Percentiles rank a stretch among this genome's conserved stretches.
Conservation (phyloP, 345 rosid genomes). For the Hibiscus mutabilis region DNA sequence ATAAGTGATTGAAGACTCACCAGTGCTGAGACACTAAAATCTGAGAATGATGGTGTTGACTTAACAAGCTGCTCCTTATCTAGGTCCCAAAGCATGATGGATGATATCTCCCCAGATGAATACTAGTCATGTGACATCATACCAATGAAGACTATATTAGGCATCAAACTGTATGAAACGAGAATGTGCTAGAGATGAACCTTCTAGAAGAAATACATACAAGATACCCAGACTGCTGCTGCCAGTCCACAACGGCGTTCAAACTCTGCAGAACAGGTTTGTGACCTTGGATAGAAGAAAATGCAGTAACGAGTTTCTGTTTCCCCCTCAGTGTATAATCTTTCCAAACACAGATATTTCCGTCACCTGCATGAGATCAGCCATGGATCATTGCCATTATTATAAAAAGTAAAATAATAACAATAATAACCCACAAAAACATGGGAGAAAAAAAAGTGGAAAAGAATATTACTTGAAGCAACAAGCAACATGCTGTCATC, state of each 20-base stretch:
- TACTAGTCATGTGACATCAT: slow-evolving; percentile 39
- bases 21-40: slow-evolving; percentile 71
- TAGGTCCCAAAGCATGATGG: slow-evolving; percentile 81
- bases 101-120: slow-evolving; percentile 84
- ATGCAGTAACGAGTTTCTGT: slow-evolving; percentile 90
- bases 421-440: not conserved
- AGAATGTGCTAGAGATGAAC: slow-evolving; percentile 7
- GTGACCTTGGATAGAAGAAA: slow-evolving; percentile 91
- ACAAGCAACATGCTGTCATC: slow-evolving; percentile 90
- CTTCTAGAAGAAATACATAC: slow-evolving; percentile 32
- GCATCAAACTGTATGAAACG: slow-evolving; percentile 1
- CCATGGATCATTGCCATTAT: slow-evolving; percentile 3
- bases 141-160: slow-evolving; percentile 12
- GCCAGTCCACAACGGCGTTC: slow-evolving; percentile 98
- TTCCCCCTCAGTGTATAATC: slow-evolving; percentile 69
- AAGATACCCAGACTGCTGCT: slow-evolving; percentile 96
- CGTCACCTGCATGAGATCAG: slow-evolving; percentile 56
- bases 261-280: slow-evolving; percentile 69
- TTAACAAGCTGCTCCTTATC: slow-evolving; percentile 80
- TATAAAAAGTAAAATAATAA: no score
- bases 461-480: slow-evolving; percentile 65
- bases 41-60: slow-evolving; percentile 61
- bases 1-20: slow-evolving; percentile 34
- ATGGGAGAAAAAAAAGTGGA: slow-evolving; percentile 1
- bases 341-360: slow-evolving; percentile 90